Base-by-base conservation (phyloP, 2,329 filamentous ascomycete species). In the Westerdykella sp. region DNA sequence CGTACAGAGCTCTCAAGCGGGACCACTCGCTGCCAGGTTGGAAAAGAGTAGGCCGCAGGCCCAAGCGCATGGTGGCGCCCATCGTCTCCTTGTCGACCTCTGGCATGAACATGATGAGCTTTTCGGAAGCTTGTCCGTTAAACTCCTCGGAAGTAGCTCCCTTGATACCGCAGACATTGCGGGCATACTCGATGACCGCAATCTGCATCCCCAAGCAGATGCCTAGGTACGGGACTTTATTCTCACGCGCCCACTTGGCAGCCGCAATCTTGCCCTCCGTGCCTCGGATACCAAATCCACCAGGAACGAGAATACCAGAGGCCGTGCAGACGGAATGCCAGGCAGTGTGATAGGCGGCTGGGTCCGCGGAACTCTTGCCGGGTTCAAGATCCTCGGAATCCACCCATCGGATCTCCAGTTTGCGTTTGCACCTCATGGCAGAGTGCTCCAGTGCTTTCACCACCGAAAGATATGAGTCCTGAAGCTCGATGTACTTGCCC, bases 121-220 rank as follows among this genome's bases (percentile, higher is more conserved):
- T 80, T 60, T 89, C 74, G 38, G 80, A 71, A n/a, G 81, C 77
- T 3, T 72, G 60, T 74, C 18, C 74, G 64, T 78, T 67, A 50
- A 83, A 75, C 53, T 83, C 80, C 42, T 73, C 73, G 5, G 74
- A 78, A 4, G 73, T 74, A 1, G 79, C 79, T 35, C 73, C 68
- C 3, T 69, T 66, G 49, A 89, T 75, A 22, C 78, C 79, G 68
- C 81, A 85, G 1, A 91, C 73, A 52, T 87, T 82, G 34, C 89
- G 81, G 1, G 89, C 88, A 55, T 81, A 87, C 67, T 97, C 90
- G 54, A 96, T 85, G 37, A 95, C 88, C 15, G 91, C 89, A 37
- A 95, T 78, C 66, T 97, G 93, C 83, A 95, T 88, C 44, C 89
- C 89, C 16, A 96, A 74, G 64, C 91, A 96, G 50, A 97, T 85